Evolutionary conservation across 192 early-diverging fungal species (phyloP), one percentile per base, ranked within the genome.

Genomic region (Coemansia sp.): DNA sequence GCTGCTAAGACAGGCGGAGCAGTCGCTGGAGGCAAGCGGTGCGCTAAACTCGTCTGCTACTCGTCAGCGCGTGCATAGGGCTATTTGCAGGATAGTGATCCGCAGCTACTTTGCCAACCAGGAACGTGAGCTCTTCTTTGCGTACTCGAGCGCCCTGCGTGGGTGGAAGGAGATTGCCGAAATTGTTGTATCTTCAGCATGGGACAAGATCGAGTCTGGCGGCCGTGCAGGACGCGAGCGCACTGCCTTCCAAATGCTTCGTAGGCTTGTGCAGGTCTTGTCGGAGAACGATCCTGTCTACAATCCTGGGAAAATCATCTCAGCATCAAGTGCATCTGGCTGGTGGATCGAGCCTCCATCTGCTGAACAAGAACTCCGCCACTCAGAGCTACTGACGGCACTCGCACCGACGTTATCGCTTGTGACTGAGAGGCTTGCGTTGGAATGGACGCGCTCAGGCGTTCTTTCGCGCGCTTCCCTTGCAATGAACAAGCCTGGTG

Each of bases 161-260:
- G 87, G 91, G 1, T 99, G 96, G 96, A 84, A 87, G 62, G 86
- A 93, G 56, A 73, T 96, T 21, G 82, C 93, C 6, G 87, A 94
- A 52, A 83, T 93, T 15, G 85, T 88, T 1, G 68, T 70, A 3
- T 71, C 80, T 23, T 82, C 80, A 10, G 80, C 80, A 31, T 97
- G 49, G 81, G 81, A 31, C 79, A 86, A 18, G 84, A 85, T 61
- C 91, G 91, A 79, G 82, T 86, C 56, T 63, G 88, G 18, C 62
- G 93, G 57, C 80, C 87, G 46, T 68, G 86, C 26, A 84, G 93
- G 58, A 26, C 77, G 42, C 82, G 74, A 76, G 65, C 74, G 63
- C 58, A 82, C 75, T 0, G 75, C 80, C 18, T 74, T 82, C 66
- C 75, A 92, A 60, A 79, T 98, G 51, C 71, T 98, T 43, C 72